These are phyloP conservation scores for Tuber microsphaerosporum DNA, from an alignment of 495 filamentous ascomycete species.

Conservation along the genomic window DNA sequence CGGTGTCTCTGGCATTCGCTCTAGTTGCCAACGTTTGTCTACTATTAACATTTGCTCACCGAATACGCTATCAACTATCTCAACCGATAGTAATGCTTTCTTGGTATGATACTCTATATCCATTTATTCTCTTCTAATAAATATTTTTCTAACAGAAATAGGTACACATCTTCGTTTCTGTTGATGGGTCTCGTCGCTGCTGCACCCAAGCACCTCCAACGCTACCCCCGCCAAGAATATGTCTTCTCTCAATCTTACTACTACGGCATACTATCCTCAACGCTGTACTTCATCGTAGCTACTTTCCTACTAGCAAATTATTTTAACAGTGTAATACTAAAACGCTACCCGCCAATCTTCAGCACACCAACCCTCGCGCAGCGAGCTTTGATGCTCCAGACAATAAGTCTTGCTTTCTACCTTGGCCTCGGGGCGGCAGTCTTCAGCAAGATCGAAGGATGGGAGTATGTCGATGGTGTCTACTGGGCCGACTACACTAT, in stretches of 20 bases:
- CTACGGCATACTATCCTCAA: conserved; percentile 70
- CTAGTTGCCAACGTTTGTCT: conserved; percentile 64
- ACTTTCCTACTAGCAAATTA: conserved; percentile 64
- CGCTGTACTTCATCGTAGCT: conserved; percentile 67
- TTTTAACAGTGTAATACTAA: conserved; percentile 51
- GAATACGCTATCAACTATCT: conserved; percentile 72
- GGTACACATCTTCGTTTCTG: conserved; percentile 59
- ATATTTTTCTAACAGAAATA: conserved; percentile 6
- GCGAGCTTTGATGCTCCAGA: conserved; percentile 81
- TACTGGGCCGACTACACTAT: conserved; percentile 82
- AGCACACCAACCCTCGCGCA: conserved; percentile 59
- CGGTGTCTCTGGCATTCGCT: conserved; percentile 62
- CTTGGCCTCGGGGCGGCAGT: conserved; percentile 65
- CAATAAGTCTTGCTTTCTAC: conserved; percentile 69
- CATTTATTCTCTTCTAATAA: background rate
- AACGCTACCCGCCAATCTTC: conserved; percentile 24
- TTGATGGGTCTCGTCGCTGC: conserved; percentile 57
- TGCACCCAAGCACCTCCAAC: conserved; percentile 49
- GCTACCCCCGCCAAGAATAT: conserved; percentile 45
- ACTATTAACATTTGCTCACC: conserved; percentile 75
- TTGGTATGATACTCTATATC: conserved; percentile 41
- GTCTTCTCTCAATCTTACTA: conserved; percentile 69
- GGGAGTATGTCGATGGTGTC: conserved; percentile 69
- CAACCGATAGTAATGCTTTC: conserved; percentile 62
- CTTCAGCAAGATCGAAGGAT: conserved; percentile 65